These are phyloP conservation scores for Sarocladium kiliense DNA, from an alignment of 2,329 filamentous ascomycete species.

Conservation along the genomic window DNA sequence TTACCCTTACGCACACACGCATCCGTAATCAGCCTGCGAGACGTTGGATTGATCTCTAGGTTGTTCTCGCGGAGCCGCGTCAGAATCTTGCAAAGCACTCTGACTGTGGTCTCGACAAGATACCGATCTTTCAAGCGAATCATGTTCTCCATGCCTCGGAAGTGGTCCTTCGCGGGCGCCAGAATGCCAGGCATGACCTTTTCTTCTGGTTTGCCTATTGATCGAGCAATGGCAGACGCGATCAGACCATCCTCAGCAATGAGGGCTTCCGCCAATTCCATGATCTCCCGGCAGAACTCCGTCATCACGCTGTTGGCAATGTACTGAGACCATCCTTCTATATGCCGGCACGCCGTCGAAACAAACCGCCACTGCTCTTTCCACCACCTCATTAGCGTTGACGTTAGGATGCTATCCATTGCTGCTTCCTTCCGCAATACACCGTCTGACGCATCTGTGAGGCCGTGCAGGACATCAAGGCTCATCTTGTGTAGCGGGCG, in stretches of 20 bases:
- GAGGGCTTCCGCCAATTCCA: conserved; percentile 84
- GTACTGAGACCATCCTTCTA: conserved; percentile 75
- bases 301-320: conserved; percentile 77
- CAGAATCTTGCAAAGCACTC: conserved; percentile 78
- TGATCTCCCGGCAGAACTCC: conserved; percentile 89
- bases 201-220: conserved; percentile 27
- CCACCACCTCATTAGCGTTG: conserved; percentile 69
- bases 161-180: conserved; percentile 33
- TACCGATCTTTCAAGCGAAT: conserved; percentile 84
- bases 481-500: conserved; percentile 52
- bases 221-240: conserved; percentile 50
- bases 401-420: conserved; percentile 25
- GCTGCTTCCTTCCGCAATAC: conserved; percentile 57
- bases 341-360: conserved; percentile 74
- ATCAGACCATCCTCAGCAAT: conserved; percentile 84
- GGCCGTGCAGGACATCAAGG: conserved; percentile 48
- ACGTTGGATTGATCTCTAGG: conserved; percentile 61
- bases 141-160: conserved; percentile 78
- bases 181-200: conserved; percentile 36
- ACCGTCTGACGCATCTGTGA: conserved; percentile 52
- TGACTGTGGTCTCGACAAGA: conserved; percentile 75
- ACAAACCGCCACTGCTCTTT: conserved; percentile 75
- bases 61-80: conserved; percentile 72
- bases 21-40: conserved; percentile 58
- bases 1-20: conserved; percentile 48